Conservation (phyloP, 2,329 filamentous ascomycete genomes). For the Sclerotinia glacialis region DNA sequence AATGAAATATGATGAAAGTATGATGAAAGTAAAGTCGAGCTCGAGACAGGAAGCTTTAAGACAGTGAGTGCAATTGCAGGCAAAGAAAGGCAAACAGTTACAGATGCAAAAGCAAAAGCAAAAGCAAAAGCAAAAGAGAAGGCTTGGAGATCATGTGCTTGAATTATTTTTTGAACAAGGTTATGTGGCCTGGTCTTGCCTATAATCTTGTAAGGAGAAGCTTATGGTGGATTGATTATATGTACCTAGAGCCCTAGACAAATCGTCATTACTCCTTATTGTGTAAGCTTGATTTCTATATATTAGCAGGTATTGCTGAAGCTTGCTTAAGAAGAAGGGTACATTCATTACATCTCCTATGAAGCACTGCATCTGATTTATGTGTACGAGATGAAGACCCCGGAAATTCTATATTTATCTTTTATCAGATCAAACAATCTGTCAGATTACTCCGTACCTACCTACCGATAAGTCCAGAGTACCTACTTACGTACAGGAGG, state of each 20-base stretch:
- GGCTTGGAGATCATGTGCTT: constrained; percentile 11
- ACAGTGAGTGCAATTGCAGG: no score
- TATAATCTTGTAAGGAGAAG: no score
- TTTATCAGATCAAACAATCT: constrained; percentile 2
- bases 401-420: constrained; percentile 4
- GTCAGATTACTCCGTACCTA: no score
- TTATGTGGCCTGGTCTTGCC: no score
- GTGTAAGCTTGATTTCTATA: not conserved
- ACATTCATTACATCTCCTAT: not conserved
- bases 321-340: no score
- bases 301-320: no score
- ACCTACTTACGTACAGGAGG: not conserved
- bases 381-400: not conserved
- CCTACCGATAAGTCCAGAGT: not conserved
- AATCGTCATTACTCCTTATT: not conserved
- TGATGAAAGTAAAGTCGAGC: no score
- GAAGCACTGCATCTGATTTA: not conserved
- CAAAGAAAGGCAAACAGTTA: not conserved
- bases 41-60: not conserved
- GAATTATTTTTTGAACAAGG: not conserved
- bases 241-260: no score
- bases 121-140: not conserved
- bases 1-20: no score
- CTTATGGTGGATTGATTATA: no score
- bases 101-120: not conserved